Base-by-base conservation (phyloP, 164 flowering plant genomes). In the Cinnamomum chago region DNA sequence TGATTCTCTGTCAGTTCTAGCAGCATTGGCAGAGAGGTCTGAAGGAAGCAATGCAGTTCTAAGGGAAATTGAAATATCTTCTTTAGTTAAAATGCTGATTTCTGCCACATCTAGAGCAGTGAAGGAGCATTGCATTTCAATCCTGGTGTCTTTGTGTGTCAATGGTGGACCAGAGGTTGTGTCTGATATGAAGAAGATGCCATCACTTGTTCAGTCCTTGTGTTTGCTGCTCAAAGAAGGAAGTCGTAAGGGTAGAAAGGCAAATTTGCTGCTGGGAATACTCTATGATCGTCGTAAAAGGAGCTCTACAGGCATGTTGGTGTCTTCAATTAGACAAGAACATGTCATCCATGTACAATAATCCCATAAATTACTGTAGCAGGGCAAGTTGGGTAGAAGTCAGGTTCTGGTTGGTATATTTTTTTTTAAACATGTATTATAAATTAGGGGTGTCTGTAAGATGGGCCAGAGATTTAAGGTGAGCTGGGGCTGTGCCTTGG, bases 51-150 rank as follows among this genome's bases (percentile, higher is more conserved):
- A 62, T 3, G 87, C 80, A 12, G 84, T 91, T 35, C 33, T 86
- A 0, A 67, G 75, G 18, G 75, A 82, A 0, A 70, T 82, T 0
- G 86, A 78, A 10, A 20, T 92, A 72, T 75, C 81, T 11, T 12
- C 68, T 2, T 47, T 91, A 0, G 40, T 79, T 3, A 65, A 76
- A 23, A 66, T 77, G n/a, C 22, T 91, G 64, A 68, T 67, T 15
- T 73, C 84, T 0, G 69, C 82, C 0, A 35, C 84, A 1, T 85
- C 90, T 9, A 69, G 79, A 23, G 58, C 82, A 0, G 87, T 76
- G 52, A 89, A 84, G 66, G 97, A 94, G 83, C 83, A 86, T 62
- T 88, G 89, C 67, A 91, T 82, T 64, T 89, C 96, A 2, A 66
- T 83, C 3, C 71, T 94, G 77, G 77, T 86, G 18, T 84, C 88